These are phyloP conservation scores for Cichorium intybus DNA, from an alignment of 140 eudicot species.

Conservation along the genomic window DNA sequence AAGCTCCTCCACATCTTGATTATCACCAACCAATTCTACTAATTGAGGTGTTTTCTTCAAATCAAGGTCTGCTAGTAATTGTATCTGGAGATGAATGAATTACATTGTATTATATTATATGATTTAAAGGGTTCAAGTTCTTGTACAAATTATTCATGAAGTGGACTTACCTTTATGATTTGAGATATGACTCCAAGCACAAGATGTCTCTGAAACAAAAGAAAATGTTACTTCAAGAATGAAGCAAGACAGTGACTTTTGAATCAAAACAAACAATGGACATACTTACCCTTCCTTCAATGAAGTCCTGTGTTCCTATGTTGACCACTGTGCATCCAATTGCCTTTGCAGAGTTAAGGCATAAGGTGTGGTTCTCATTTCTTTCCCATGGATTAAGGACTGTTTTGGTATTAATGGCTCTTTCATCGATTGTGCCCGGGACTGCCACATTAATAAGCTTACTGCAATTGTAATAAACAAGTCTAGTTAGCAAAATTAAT, in stretches of 20 bases:
- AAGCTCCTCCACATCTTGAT: conserved; percentile 95
- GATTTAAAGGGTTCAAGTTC: not conserved
- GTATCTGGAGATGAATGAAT: conserved; percentile 50
- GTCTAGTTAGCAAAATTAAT: conserved; percentile 20
- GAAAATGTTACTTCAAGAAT: conserved; percentile 8
- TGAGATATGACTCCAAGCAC: conserved; percentile 96
- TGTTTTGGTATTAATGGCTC: conserved; percentile 83
- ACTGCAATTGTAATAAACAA: conserved; percentile 45
- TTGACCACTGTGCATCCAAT: conserved; percentile 98
- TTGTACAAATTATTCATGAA: no score
- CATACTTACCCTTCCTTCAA: conserved; percentile 91
- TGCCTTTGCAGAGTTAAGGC: conserved; percentile 97
- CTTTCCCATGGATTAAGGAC: conserved; percentile 97
- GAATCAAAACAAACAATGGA: conserved; percentile 6
- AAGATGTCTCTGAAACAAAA: conserved; percentile 81
- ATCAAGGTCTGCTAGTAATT: conserved; percentile 90
- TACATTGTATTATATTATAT: conserved; percentile 10
- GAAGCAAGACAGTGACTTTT: not conserved
- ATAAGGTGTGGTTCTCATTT: conserved; percentile 88
- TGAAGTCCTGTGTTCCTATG: conserved; percentile 92
- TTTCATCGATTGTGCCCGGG: conserved; percentile 93
- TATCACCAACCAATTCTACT: conserved; percentile 85
- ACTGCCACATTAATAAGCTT: conserved; percentile 95
- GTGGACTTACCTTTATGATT: conserved; percentile 69
- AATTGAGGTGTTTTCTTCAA: conserved; percentile 94